Evolutionary conservation across 169 alveolate species (phyloP).

Genomic region (Eimeria nieschulzi): DNA sequence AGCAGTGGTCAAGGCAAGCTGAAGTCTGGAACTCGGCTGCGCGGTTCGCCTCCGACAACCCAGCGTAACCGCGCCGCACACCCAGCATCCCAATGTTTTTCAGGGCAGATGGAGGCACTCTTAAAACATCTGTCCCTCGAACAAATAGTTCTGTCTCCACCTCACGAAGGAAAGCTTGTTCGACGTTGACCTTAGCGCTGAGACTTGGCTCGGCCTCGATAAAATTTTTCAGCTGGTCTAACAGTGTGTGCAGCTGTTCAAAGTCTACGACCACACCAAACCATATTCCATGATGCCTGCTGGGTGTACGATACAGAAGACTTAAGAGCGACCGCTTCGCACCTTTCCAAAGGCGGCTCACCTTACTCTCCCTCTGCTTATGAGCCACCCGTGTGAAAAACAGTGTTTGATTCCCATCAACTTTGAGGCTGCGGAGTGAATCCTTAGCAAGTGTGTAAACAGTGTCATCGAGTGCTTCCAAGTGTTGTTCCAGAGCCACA

Average conservation of each 20-base stretch:
- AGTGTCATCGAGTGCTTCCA: conserved; percentile 60
- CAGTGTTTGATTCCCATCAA: conserved; percentile 46
- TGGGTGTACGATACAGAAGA: conserved; percentile 56
- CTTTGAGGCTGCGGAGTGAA: conserved; percentile 18
- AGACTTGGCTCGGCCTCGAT: conserved; percentile 28
- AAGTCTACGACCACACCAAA: conserved; percentile 67
- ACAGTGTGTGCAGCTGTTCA: conserved; percentile 10
- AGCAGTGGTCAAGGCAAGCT: conserved; percentile 71
- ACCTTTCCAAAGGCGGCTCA: conserved; percentile 44
- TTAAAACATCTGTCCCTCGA: conserved; percentile 13
- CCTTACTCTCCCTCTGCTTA: conserved; percentile 1
- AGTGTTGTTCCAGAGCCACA: conserved; percentile 41
- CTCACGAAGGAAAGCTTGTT: conserved; percentile 64
- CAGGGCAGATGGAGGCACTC: conserved; percentile 52
- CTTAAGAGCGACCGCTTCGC: conserved; percentile 24
- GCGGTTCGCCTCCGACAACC: conserved; percentile 10
- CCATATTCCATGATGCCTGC: conserved; percentile 69
- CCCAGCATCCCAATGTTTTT: conserved; percentile 69
- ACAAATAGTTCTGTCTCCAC: conserved; percentile 33
- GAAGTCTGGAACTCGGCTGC: conserved; percentile 61
- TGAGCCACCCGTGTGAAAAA: conserved; percentile 60
- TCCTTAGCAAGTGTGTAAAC: conserved; percentile 63
- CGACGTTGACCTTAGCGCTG: conserved; percentile 5
- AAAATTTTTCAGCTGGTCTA: conserved; percentile 41
- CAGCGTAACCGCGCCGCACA: conserved; percentile 70